Evolutionary conservation across 179 eudicot genomes (phyloP), one percentile per base, ranked within the genome.

Genomic region (Gypsophila paniculata): DNA sequence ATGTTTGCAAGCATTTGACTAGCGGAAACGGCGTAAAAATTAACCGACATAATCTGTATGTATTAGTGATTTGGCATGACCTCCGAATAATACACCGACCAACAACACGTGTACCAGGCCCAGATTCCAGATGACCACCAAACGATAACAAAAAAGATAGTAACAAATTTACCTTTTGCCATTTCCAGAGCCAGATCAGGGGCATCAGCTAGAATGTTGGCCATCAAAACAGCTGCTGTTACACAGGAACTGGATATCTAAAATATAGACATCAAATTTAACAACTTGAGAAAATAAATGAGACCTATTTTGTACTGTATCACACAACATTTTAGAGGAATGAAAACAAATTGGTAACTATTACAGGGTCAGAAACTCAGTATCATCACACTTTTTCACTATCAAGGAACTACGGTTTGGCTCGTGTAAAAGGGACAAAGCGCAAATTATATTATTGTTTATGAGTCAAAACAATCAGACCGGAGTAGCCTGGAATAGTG

Each of bases 241-340:
- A 94, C 91, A 80, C 97, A 94, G 75, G 92, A 90, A 75, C 75
- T 84, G 67, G 92, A 88, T 75, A 94, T 80, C 99, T 94, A 93
- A 79, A 86, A 18, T 12, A 18, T 8, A 57, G 12, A 63, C 55
- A 34, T 17, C 53, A 66, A 64, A 59, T 21, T 65, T 59, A 42
- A 39, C 6, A 29, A 39, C 68, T 65, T 36, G 53, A 64, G 14
- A 70, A 38, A 11, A 10, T 14, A 36, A 23, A 67, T 26, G 65
- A 64, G 17, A 48, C 72, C 32, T 57, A 55, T 32, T 2, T 51
- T 32, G 5, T 6, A 48, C 26, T 32, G 5, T 6, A 48, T 26
- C 59, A 6, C 19, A 2, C 23, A 48, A 1, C 48, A 62, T n/a
- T 15, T 29, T 18, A 18, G 14, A 17, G 67, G 67, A 62, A 18